These are phyloP conservation scores for Debaryomycetaceae sp. DNA, from an alignment of 1,139 yeast genomes.

Conservation along the genomic window DNA sequence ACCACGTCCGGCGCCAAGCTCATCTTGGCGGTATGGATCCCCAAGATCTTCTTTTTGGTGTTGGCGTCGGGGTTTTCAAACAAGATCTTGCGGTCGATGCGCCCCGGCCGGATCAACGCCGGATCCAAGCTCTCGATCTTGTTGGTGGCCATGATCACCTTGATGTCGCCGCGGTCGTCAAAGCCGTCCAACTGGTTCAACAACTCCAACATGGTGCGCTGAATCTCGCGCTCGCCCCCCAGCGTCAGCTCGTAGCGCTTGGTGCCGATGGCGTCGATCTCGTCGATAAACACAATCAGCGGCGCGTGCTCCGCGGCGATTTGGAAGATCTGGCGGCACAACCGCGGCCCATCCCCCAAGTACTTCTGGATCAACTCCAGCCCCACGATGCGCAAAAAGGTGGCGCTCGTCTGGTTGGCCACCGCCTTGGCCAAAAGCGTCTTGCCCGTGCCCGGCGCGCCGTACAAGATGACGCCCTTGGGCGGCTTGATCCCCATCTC, in stretches of 20 bases:
- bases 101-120: constrained; percentile 96
- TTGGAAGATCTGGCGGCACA: constrained; percentile 91
- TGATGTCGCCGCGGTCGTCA: constrained; percentile 97
- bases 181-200: constrained; percentile 97
- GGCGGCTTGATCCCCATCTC: constrained; percentile 99
- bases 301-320: constrained; percentile 98
- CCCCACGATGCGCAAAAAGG: constrained; percentile 93
- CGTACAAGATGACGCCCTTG: constrained; percentile 95
- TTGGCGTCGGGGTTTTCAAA: constrained; percentile 94
- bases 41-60: constrained; percentile 89
- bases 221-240: constrained; percentile 97
- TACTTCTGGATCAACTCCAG: constrained; percentile 96
- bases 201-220: constrained; percentile 96
- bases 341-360: constrained; percentile 96
- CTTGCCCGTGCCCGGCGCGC: constrained; percentile 99
- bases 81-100: constrained; percentile 95
- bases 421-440: constrained; percentile 96
- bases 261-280: constrained; percentile 98
- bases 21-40: constrained; percentile 95
- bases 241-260: constrained; percentile 94
- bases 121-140: constrained; percentile 95
- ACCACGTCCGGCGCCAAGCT: constrained; percentile 83
- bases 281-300: constrained; percentile 95
- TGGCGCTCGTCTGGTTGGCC: constrained; percentile 96
- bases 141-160: constrained; percentile 98